These are phyloP conservation scores for Pilaira anomala DNA, from an alignment of 192 early-diverging fungal genomes.

Conservation along the genomic window DNA sequence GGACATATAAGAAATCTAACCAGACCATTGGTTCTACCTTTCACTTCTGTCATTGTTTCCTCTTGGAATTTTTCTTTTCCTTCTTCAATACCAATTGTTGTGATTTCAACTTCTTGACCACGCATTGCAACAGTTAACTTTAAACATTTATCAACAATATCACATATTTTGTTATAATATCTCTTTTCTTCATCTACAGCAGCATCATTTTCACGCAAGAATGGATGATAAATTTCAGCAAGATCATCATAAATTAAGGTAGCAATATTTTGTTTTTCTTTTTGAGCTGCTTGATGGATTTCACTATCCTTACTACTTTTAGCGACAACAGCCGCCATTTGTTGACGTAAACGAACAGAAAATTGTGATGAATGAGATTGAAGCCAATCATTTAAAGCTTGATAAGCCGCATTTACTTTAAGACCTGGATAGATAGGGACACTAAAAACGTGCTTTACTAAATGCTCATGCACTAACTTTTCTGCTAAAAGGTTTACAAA, in stretches of 20 bases:
- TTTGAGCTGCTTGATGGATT: slow-evolving; percentile 23
- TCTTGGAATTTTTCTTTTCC: slow-evolving; percentile 35
- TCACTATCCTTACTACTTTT: slow-evolving; percentile 32
- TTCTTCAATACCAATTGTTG: slow-evolving; percentile 27
- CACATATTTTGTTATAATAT: slow-evolving; percentile 27
- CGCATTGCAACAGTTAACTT: slow-evolving; percentile 37
- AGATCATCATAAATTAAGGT: slow-evolving; percentile 33
- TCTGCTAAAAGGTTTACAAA: slow-evolving; percentile 37
- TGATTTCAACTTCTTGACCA: slow-evolving; percentile 40
- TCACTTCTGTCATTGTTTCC: slow-evolving; percentile 35
- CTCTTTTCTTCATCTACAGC: slow-evolving; percentile 24
- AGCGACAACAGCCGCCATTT: slow-evolving; percentile 33
- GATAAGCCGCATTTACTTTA: slow-evolving; percentile 31
- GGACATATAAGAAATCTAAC: slow-evolving; percentile 38
- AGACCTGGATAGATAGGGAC: slow-evolving; percentile 36
- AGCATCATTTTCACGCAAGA: slow-evolving; percentile 33
- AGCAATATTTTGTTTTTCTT: slow-evolving; percentile 24
- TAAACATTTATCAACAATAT: slow-evolving; percentile 35
- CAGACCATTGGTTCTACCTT: slow-evolving; percentile 27
- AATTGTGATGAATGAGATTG: slow-evolving; percentile 24
- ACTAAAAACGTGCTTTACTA: slow-evolving; percentile 32
- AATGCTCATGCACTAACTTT: slow-evolving; percentile 32
- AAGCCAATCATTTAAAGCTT: slow-evolving; percentile 30
- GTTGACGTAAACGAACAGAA: slow-evolving; percentile 36
- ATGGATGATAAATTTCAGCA: slow-evolving; percentile 32